Evolutionary conservation across 225 moss, liverwort and hornwort genomes (phyloP), one percentile per base, ranked within the genome.

Genomic region (Sphagnum contortum): DNA sequence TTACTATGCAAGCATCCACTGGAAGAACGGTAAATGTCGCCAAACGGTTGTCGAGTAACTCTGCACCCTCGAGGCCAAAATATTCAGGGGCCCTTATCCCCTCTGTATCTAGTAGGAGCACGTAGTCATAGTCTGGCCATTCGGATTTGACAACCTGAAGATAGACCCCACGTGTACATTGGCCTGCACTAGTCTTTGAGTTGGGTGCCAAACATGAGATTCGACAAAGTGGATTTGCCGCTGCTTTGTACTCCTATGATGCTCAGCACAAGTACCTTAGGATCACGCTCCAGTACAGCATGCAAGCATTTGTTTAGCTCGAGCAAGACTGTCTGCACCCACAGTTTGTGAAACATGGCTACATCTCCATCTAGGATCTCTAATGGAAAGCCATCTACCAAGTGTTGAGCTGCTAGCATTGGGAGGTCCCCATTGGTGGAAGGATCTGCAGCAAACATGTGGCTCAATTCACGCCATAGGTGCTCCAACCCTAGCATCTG

Each of bases 361-460:
- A 62, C 70, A 48, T 70, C 70, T 51, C 61, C 70, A 56, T 70
- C 70, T 48, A 70, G 45, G 5, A 70, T 46, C 55, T 70, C 70
- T n/a, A 70, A 48, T 2, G 70, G 52, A 56, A 70, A 70, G 14
- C 70, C 70, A 9, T 70, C 70, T 1, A 70, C 7, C 53, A 70
- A 63, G 62, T 70, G 70, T 2, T 50, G 9, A n/a, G 70, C 70
- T 7, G 70, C 70, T 4, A 63, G 53, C 2, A 2, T 5, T 7
- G 70, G 70, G n/a, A 70, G 50, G 56, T 12, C 1, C 8, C 10
- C 47, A 5, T 52, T 5, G 0, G 12, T 46, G 0, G 5, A n/a
- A 8, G 70, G 46, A 47, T 70, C 45, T 12, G 61, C 55, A 12
- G 47, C 62, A 55, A 62, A 70, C 47, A 64, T 62, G 48, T 70